Base-by-base conservation (phyloP, 345 rosid species). In the Linum tenue region DNA sequence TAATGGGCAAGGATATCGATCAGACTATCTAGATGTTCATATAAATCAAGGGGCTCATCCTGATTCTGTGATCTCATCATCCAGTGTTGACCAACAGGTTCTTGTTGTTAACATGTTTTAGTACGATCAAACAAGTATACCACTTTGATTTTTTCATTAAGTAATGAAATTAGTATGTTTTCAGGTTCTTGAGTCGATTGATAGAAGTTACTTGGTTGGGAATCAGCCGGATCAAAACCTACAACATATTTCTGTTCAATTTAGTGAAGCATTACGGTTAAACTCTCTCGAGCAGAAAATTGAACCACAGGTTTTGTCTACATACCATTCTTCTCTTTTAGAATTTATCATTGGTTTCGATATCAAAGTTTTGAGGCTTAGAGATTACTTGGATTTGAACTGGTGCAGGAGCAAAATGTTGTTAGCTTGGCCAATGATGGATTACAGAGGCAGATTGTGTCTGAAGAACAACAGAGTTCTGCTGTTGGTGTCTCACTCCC, bases 181-280 rank as follows among this genome's bases (percentile, higher is more conserved):
- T 48, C 88, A 92, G 97, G 89, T 68, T 65, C 70, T 69, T 56
- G 91, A 84, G 65, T 70, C 92, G 42, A 73, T 74, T 61, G 82
- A 83, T 60, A 69, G 80, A 72, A 75, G 79, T 69, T 79, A 80
- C 74, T 41, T 77, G 66, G 79, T 69, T 53, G 68, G 75, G 17
- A 66, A 82, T 57, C 76, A 78, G 16, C 60, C 83, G 43, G 89
- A 86, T 70, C 85, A 81, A 70, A 80, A 67, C 76, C 64, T 80
- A 65, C 82, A 78, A 64, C 89, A 83, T 70, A 77, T 86, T 72
- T 81, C 99, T 77, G 84, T 85, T 60, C 91, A 86, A 44, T 88
- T 90, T 76, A 81, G 55, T 51, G 85, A 82, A 63, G 78, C 80
- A 5, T 68, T 90, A 60, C 80, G 73, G 73, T 68, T 90, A 76